These are phyloP conservation scores for Cucurbita pepo DNA, from an alignment of 306 rosid genomes.

Conservation along the genomic window DNA sequence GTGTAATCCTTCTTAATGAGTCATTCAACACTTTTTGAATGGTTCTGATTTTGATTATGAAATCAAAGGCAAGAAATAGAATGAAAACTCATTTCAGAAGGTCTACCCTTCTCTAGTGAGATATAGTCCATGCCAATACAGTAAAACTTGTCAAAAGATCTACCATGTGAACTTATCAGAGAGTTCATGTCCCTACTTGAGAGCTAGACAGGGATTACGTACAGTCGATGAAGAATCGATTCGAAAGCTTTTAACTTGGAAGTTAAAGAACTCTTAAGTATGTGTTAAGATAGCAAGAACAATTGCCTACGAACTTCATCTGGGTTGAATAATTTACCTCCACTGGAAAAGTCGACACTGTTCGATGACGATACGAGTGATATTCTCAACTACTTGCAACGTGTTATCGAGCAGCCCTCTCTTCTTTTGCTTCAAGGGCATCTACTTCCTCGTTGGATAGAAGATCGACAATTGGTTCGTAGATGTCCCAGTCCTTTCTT, in stretches of 20 bases:
- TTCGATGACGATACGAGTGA: background rate
- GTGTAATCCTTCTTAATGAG: background rate
- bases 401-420: constrained; percentile 24
- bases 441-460: constrained; percentile 85
- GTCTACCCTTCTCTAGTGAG: background rate
- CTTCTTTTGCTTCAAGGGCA: constrained; percentile 91
- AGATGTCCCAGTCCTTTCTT: constrained; percentile 93
- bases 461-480: constrained; percentile 84
- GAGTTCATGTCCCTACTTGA: background rate
- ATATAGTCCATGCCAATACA: background rate
- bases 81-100: background rate
- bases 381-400: background rate
- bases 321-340: background rate
- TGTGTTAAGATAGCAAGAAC: background rate
- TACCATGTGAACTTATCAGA: background rate
- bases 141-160: background rate
- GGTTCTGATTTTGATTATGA: background rate
- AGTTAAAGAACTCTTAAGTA: background rate
- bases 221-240: background rate
- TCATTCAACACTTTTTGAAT: background rate
- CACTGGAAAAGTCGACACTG: background rate
- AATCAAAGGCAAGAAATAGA: background rate
- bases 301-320: background rate
- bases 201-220: background rate
- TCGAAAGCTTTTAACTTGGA: background rate